These are phyloP conservation scores for Fusarium piperis DNA, from an alignment of 2,329 filamentous ascomycete genomes.

Conservation along the genomic window DNA sequence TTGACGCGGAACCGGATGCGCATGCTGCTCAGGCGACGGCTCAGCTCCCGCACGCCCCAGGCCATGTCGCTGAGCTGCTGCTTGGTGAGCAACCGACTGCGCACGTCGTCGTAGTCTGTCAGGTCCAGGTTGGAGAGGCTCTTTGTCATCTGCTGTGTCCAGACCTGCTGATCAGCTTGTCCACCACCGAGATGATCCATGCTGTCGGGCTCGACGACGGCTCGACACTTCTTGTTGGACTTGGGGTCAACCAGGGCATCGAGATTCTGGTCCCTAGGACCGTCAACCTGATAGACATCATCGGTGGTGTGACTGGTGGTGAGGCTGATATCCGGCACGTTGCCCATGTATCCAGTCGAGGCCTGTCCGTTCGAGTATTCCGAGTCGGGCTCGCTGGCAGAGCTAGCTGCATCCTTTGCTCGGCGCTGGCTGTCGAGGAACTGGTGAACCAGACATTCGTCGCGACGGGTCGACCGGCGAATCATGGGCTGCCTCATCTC, in stretches of 20 bases:
- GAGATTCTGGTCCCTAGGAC: slow-evolving; percentile 22
- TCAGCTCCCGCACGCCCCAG: slow-evolving; percentile 91
- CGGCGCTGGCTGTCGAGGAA: slow-evolving; percentile 67
- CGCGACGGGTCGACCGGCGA: slow-evolving; percentile 45
- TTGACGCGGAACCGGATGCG: slow-evolving; percentile 83
- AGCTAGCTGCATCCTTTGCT: slow-evolving; percentile 42
- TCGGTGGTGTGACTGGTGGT: slow-evolving; percentile 14
- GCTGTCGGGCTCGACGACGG: slow-evolving; percentile 52
- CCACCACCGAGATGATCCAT: slow-evolving; percentile 56
- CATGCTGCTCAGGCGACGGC: slow-evolving; percentile 84
- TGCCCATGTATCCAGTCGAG: slow-evolving; percentile 33
- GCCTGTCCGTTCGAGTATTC: slow-evolving; percentile 45
- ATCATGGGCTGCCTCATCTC: slow-evolving; percentile 54
- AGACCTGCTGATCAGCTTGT: slow-evolving; percentile 66
- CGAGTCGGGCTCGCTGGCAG: slow-evolving; percentile 40
- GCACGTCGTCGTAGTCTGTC: slow-evolving; percentile 50
- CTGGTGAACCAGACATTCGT: slow-evolving; percentile 73
- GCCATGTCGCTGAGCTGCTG: slow-evolving; percentile 97
- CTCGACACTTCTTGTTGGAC: slow-evolving; percentile 37
- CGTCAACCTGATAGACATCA: slow-evolving; percentile 25
- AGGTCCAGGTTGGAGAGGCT: slow-evolving; percentile 54
- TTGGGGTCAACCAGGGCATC: slow-evolving; percentile 39
- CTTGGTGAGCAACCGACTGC: slow-evolving; percentile 87
- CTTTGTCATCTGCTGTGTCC: slow-evolving; percentile 60
- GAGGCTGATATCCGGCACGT: slow-evolving; percentile 20